Base-by-base conservation (phyloP, 192 early-diverging fungal genomes). In the Powellomyces hirtus region DNA sequence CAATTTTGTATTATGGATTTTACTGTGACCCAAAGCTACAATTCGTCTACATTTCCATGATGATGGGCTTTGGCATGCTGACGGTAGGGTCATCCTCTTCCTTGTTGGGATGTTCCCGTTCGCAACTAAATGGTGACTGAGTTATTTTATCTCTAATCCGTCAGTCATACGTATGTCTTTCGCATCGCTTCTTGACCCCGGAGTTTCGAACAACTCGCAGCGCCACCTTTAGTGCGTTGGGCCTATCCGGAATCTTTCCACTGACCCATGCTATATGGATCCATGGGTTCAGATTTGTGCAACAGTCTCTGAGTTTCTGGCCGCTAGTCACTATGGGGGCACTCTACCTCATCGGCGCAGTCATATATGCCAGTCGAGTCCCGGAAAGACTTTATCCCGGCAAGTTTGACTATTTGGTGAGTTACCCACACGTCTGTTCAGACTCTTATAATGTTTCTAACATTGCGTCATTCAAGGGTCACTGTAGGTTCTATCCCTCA, bases 351-450 rank as follows among this genome's bases (percentile, higher is more conserved):
- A 45, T 78, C 34, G 96, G 96, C 20, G 92, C 93, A 30, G 66
- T 90, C 24, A 86, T 98, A 26, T 98, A 98, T 66, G 93, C 87
- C n/a, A 74, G 75, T 26, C 78, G 92, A 14, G 73, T 91, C 16
- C 95, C 95, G n/a, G 95, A 97, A 75, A 74, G 88, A 44, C 89
- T 86, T 84, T 90, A 78, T 70, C 95, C 95, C 5, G 93, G 94
- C 1, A 82, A 74, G 65, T 92, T 92, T 60, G 91, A 95, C 70
- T 81, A 88, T 59, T 91, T 83, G 83, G 85, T 89, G 49, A 42
- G 56, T 18, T 13, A 42, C n/a, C n/a, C n/a, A n/a, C n/a, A n/a
- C n/a, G n/a, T n/a, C n/a, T n/a, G n/a, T n/a, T n/a, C n/a, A n/a
- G n/a, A n/a, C n/a, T n/a, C n/a, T n/a, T n/a, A n/a, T n/a, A n/a